Evolutionary conservation across 352 stramenopile genomes (phyloP).

Genomic region (Nannochloropsis limnetica): DNA sequence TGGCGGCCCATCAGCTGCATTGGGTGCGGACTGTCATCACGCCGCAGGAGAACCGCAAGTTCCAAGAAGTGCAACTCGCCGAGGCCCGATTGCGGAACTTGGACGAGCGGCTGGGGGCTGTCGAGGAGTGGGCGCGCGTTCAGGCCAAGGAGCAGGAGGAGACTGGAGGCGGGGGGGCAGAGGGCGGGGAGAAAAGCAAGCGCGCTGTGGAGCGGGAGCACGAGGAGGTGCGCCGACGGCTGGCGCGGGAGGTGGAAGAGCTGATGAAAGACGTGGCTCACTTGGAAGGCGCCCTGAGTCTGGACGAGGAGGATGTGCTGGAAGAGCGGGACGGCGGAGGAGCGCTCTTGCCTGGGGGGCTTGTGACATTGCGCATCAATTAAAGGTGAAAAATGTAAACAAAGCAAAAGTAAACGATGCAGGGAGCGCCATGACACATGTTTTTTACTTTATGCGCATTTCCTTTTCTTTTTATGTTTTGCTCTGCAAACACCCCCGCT

Average conservation of each 20-base stretch:
- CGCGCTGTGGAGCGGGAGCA: not conserved
- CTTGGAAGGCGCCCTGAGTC: not conserved
- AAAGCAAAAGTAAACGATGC: not conserved
- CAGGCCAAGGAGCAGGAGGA: not conserved
- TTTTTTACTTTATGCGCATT: slow-evolving; percentile 14
- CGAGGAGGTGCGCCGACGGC: not conserved
- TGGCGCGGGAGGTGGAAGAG: slow-evolving; percentile 22
- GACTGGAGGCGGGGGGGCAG: not conserved
- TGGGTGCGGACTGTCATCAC: slow-evolving; percentile 29
- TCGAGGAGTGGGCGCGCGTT: not conserved
- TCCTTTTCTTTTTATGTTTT: not conserved
- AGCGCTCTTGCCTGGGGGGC: not conserved
- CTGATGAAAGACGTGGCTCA: slow-evolving; percentile 1
- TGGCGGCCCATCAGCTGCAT: slow-evolving; percentile 5
- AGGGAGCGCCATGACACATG: not conserved
- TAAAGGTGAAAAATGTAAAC: not conserved
- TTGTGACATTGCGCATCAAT: not conserved
- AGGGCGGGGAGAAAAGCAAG: not conserved
- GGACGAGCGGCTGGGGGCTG: slow-evolving; percentile 2
- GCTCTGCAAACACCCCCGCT: not conserved
- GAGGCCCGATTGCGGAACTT: slow-evolving; percentile 23
- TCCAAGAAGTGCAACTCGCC: slow-evolving; percentile 5
- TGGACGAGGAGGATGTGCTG: not conserved
- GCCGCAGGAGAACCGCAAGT: slow-evolving; percentile 9
- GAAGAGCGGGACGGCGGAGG: not conserved